phyloP scores from a whole-genome alignment of 306 rosid genomes.

The Rosa persica region DNA sequence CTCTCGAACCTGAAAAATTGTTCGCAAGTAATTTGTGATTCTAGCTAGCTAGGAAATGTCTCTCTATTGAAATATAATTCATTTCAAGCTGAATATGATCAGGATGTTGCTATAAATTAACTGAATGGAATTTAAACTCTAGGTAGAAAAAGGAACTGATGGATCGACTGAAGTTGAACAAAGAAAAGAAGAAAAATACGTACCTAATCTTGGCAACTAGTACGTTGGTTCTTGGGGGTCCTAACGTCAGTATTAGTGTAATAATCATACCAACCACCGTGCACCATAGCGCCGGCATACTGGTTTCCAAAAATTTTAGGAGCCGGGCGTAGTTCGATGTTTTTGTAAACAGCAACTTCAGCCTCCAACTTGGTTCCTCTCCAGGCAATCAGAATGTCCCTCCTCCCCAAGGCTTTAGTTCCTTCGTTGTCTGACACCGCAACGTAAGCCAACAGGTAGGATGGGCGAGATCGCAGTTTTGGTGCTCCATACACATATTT shows the following conservation, averaged over 20 bases:
- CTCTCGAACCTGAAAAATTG: neutral
- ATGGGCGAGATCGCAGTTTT: slow-evolving; percentile 3
- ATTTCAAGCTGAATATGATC: no score
- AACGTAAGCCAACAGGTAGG: slow-evolving; percentile 70
- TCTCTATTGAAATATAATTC: no score
- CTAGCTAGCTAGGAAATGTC: no score
- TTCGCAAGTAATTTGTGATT: neutral
- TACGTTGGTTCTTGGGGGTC: neutral
- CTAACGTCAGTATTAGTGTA: neutral
- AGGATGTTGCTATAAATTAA: no score
- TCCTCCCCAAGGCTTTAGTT: slow-evolving; percentile 53
- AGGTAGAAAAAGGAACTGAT: no score
- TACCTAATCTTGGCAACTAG: slow-evolving; percentile 9
- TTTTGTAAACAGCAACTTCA: slow-evolving; percentile 43
- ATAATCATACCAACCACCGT: neutral
- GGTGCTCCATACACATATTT: slow-evolving; percentile 50
- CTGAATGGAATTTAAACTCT: no score
- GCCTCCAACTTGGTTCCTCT: slow-evolving; percentile 50
- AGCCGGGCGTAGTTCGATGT: neutral
- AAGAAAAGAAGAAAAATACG: neutral
- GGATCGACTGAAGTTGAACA: no score
- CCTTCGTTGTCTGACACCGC: slow-evolving; percentile 64
- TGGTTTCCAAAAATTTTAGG: neutral
- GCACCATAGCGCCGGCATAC: neutral
- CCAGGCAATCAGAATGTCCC: slow-evolving; percentile 71